Conservation (phyloP, 257 asterid genomes). For the Orobanche coerulescens region DNA sequence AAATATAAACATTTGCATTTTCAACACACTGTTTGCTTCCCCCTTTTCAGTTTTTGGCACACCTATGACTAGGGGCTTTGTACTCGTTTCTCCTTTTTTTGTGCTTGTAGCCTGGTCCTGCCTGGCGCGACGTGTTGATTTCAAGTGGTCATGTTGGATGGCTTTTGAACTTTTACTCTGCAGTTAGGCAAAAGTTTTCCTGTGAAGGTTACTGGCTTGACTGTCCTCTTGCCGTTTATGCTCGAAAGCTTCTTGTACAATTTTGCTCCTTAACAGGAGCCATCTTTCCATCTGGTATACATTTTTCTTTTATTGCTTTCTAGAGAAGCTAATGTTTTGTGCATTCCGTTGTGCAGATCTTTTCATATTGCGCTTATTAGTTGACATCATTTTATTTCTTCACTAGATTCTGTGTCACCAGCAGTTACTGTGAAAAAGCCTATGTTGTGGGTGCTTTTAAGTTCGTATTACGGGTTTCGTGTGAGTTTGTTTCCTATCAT, state of each 20-base stretch:
- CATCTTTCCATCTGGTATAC: constrained; percentile 76
- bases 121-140: constrained; percentile 74
- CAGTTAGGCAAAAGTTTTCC: constrained; percentile 76
- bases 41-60: constrained; percentile 11
- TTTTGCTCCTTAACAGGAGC: constrained; percentile 75
- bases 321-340: constrained; percentile 12
- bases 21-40: background rate
- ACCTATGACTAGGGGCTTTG: constrained; percentile 8
- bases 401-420: background rate
- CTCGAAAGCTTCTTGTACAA: constrained; percentile 79
- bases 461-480: background rate
- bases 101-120: constrained; percentile 75
- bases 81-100: constrained; percentile 21
- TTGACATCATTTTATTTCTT: constrained; percentile 5
- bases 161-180: constrained; percentile 75
- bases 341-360: background rate
- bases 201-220: constrained; percentile 81
- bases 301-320: constrained; percentile 7
- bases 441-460: background rate
- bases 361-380: background rate
- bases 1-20: constrained; percentile 9
- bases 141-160: constrained; percentile 85
- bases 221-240: constrained; percentile 89
- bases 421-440: background rate
- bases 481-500: background rate